phyloP scores from a whole-genome alignment of 306 rosid genomes.

The Cercis canadensis region DNA sequence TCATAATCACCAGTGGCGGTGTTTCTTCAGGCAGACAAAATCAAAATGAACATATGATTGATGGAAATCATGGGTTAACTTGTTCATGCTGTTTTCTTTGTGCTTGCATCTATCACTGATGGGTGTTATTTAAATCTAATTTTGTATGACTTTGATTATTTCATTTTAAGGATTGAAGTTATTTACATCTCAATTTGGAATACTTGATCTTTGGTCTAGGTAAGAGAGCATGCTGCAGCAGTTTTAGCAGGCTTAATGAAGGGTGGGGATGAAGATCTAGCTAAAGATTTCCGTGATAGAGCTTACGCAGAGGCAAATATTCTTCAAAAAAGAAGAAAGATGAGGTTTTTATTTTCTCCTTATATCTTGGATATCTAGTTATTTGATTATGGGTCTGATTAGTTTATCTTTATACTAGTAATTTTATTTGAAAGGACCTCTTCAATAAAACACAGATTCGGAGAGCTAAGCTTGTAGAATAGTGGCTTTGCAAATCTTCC shows the following conservation, averaged over 20 bases:
- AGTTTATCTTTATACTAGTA: too few relatives aligned
- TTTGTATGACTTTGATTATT: constrained; percentile 9
- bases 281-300: constrained; percentile 84
- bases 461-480: background rate
- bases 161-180: constrained; percentile 25
- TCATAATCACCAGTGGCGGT: constrained; percentile 10
- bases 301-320: constrained; percentile 68
- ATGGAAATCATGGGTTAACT: constrained; percentile 21
- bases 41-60: constrained; percentile 18
- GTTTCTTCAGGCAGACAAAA: constrained; percentile 17
- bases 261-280: constrained; percentile 95
- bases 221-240: constrained; percentile 97
- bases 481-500: background rate
- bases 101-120: constrained; percentile 25
- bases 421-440: too few relatives aligned
- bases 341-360: constrained; percentile 58
- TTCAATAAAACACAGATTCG: too few relatives aligned
- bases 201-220: constrained; percentile 54
- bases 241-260: constrained; percentile 97
- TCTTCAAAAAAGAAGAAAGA: constrained; percentile 74
- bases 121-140: constrained; percentile 9
- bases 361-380: constrained; percentile 24
- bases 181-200: constrained; percentile 29
- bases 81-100: constrained; percentile 27
- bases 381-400: too few relatives aligned